These are phyloP conservation scores for Linderina pennispora DNA, from an alignment of 192 early-diverging fungal genomes.

Conservation along the genomic window DNA sequence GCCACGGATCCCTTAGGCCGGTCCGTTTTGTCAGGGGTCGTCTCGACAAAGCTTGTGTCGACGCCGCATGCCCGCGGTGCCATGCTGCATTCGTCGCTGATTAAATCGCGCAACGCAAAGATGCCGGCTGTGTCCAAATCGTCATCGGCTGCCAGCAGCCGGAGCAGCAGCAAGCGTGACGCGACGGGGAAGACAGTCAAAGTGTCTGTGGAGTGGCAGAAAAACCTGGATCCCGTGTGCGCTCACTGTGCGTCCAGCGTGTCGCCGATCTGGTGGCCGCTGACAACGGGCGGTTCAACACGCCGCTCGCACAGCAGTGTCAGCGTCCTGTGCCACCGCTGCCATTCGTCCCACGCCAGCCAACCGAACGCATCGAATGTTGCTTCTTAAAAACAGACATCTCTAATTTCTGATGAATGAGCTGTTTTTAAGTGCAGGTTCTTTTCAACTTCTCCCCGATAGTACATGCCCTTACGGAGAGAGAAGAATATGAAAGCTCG, in stretches of 20 bases:
- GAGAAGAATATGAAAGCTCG: too few species aligned
- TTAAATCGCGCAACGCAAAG: neutral
- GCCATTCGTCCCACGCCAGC: too few species aligned
- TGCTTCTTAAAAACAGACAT: slow-evolving; percentile 1
- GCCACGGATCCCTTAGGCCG: slow-evolving; percentile 8
- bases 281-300: slow-evolving; percentile 1
- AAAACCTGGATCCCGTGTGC: slow-evolving; percentile 28
- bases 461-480: too few species aligned
- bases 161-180: neutral
- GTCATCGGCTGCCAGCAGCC: neutral
- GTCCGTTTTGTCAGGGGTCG: slow-evolving; percentile 9
- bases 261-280: slow-evolving; percentile 44
- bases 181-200: too few species aligned
- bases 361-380: too few species aligned
- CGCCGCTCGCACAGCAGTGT: neutral
- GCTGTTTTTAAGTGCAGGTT: neutral
- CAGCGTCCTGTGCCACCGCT: slow-evolving; percentile 34
- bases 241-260: slow-evolving; percentile 12
- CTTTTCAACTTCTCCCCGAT: too few species aligned
- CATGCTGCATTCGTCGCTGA: slow-evolving; percentile 2
- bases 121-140: neutral
- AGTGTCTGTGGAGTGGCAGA: too few species aligned
- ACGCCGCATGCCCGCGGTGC: slow-evolving; percentile 2
- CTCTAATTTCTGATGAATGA: too few species aligned
- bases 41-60: slow-evolving; percentile 11